These are phyloP conservation scores for Cladosporium sp. DNA, from an alignment of 2,329 filamentous ascomycete species.

Conservation along the genomic window DNA sequence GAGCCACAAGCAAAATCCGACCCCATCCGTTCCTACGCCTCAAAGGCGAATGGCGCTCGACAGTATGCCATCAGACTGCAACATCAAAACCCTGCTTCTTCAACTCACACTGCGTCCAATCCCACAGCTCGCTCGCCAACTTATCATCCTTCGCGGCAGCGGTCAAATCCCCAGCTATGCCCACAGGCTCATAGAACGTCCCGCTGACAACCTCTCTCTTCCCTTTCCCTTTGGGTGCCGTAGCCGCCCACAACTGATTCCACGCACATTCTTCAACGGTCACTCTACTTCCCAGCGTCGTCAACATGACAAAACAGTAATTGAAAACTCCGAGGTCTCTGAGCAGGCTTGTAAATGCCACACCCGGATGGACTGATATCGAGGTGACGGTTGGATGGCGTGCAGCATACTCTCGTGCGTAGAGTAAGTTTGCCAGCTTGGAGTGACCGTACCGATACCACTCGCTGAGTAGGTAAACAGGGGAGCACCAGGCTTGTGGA, in stretches of 20 bases:
- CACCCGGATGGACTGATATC: constrained; percentile 40
- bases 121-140: not conserved
- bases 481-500: constrained; percentile 5
- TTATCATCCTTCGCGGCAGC: not conserved
- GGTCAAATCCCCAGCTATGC: not conserved
- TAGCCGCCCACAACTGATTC: constrained; percentile 21
- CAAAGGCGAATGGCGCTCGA: too few relatives aligned
- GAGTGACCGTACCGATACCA: constrained; percentile 41
- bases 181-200: not conserved
- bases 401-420: constrained; percentile 37
- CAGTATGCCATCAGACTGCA: too few relatives aligned
- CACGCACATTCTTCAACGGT: constrained; percentile 21
- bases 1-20: too few relatives aligned
- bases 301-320: not conserved
- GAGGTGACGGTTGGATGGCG: constrained; percentile 35
- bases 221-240: not conserved
- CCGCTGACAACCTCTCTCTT: not conserved
- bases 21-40: too few relatives aligned
- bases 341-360: constrained; percentile 37
- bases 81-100: too few relatives aligned
- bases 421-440: constrained; percentile 48
- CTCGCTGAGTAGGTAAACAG: constrained; percentile 17
- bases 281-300: constrained; percentile 17
- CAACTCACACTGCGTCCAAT: not conserved
- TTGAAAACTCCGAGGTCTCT: constrained; percentile 9